These are phyloP conservation scores for Metschnikowia continentalis DNA, from an alignment of 805 yeast genomes.

Conservation along the genomic window DNA sequence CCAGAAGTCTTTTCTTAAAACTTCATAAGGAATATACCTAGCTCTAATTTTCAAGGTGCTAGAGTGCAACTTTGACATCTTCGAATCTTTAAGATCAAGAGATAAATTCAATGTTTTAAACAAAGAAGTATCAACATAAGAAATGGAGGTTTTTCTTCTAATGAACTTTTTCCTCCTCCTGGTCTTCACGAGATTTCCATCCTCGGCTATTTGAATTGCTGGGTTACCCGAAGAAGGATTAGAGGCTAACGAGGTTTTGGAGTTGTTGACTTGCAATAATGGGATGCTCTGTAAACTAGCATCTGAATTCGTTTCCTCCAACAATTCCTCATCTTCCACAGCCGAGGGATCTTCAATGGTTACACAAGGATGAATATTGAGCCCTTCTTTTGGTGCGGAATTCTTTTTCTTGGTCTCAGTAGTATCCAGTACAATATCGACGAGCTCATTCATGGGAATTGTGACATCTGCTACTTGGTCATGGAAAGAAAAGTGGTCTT, in stretches of 20 bases:
- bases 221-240: conserved; percentile 13
- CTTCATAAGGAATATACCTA: conserved; percentile 62
- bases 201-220: conserved; percentile 23
- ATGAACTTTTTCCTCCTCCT: conserved; percentile 27
- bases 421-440: conserved; percentile 17
- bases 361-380: not conserved
- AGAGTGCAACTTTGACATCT: conserved; percentile 33
- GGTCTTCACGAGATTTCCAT: conserved; percentile 29
- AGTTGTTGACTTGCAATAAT: not conserved
- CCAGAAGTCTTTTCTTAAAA: conserved; percentile 69
- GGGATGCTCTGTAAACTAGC: not conserved
- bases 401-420: conserved; percentile 11
- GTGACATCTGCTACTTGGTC: conserved; percentile 72
- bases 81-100: conserved; percentile 27
- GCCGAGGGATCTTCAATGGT: not conserved
- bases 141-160: conserved; percentile 27
- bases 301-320: not conserved
- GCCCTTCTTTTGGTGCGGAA: conserved; percentile 17
- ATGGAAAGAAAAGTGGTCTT: conserved; percentile 77
- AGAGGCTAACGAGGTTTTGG: conserved; percentile 6
- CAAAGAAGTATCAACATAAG: conserved; percentile 36
- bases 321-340: not conserved
- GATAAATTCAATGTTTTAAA: conserved; percentile 40
- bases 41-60: conserved; percentile 60
- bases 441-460: conserved; percentile 52